These are phyloP conservation scores for Daldinia loculata DNA, from an alignment of 495 filamentous ascomycete species.

Conservation along the genomic window DNA sequence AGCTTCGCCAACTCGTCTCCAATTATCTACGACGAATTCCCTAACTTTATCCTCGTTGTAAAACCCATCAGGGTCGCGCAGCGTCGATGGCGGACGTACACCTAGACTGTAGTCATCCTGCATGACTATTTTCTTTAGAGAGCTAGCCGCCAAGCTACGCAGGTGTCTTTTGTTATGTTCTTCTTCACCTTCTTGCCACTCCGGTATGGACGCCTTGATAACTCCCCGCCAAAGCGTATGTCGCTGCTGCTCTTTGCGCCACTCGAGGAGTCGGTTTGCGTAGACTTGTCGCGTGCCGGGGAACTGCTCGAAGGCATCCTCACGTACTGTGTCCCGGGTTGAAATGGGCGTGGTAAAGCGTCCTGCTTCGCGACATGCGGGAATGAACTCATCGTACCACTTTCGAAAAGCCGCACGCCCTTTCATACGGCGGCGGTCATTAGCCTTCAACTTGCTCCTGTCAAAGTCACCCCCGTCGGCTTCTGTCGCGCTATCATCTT, in stretches of 20 bases:
- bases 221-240: constrained; percentile 44
- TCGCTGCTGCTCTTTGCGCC: constrained; percentile 40
- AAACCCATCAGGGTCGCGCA: constrained; percentile 47
- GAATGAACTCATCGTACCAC: constrained; percentile 66
- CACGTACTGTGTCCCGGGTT: constrained; percentile 45
- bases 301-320: constrained; percentile 51
- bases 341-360: constrained; percentile 27
- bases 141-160: constrained; percentile 13
- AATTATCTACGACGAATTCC: constrained; percentile 49
- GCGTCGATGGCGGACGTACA: constrained; percentile 18
- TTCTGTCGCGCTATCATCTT: not conserved
- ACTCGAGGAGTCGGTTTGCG: constrained; percentile 36
- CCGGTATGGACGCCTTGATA: constrained; percentile 49
- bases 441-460: constrained; percentile 56
- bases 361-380: constrained; percentile 48
- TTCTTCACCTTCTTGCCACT: constrained; percentile 8
- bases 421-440: constrained; percentile 59
- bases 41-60: constrained; percentile 48
- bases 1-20: constrained; percentile 46
- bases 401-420: constrained; percentile 56
- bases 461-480: constrained; percentile 35
- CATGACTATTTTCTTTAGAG: constrained; percentile 52
- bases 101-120: constrained; percentile 47
- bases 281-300: constrained; percentile 40
- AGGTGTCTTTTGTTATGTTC: not conserved